A percentile compares a stretch with the other conserved stretches of the same genome.
phyloP scores from a whole-genome alignment of 371 early-diverging fungal genomes.

The Parasitella parasitica region DNA sequence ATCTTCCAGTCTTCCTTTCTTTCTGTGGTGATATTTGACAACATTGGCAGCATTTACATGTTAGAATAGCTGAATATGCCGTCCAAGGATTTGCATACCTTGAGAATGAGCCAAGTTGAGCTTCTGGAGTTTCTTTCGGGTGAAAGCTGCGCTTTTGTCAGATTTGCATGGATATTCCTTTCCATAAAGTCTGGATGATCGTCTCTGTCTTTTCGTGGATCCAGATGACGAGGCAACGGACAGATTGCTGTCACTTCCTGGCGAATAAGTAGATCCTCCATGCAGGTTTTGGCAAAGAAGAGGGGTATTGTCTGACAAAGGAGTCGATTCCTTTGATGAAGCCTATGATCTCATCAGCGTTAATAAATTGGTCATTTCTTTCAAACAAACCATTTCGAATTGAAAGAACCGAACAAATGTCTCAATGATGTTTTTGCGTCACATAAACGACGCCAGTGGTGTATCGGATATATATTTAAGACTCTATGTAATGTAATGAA shows the following conservation, averaged over 20 bases:
- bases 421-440: neutral
- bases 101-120: conserved; percentile 10
- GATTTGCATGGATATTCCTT: conserved; percentile 6
- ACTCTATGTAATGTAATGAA: neutral
- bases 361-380: neutral
- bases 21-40: neutral
- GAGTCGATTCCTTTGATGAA: conserved; percentile 9
- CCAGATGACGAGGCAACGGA: conserved; percentile 22
- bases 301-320: conserved; percentile 21
- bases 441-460: neutral
- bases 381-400: neutral
- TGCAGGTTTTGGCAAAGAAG: neutral
- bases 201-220: conserved; percentile 20
- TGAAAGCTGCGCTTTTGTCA: conserved; percentile 1
- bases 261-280: conserved; percentile 6
- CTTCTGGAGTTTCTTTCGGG: conserved; percentile 21
- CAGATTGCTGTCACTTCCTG: conserved; percentile 17
- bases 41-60: neutral
- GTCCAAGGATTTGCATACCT: neutral
- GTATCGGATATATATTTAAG: neutral
- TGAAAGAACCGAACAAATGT: neutral
- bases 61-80: neutral
- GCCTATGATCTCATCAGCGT: neutral
- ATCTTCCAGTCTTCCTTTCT: conserved; percentile 20
- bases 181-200: neutral